Conservation (phyloP, 1,284 basidiomycete genomes). For the Naganishia albida region DNA sequence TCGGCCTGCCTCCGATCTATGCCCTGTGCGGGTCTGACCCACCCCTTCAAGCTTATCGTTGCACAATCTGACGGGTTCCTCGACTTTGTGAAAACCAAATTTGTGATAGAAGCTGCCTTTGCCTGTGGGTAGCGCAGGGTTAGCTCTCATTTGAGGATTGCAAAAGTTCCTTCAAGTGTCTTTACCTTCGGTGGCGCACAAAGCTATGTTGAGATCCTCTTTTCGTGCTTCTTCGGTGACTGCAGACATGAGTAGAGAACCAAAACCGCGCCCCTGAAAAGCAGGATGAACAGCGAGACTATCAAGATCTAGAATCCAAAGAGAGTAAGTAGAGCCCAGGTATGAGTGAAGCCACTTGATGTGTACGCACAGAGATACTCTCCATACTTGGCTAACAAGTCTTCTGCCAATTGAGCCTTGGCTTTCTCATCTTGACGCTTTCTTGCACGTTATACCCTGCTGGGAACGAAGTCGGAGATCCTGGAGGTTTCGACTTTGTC, state of each 20-base stretch:
- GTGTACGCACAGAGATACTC: background rate
- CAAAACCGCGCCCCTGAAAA: background rate
- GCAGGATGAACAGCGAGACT: background rate
- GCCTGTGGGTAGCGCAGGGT: background rate
- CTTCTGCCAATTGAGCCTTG: slow-evolving; percentile 8
- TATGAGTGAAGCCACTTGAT: no score
- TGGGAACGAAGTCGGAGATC: background rate
- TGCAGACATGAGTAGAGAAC: background rate
- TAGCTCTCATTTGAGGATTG: background rate
- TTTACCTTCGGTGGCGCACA: background rate
- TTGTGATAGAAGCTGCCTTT: background rate
- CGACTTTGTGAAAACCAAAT: slow-evolving; percentile 6
- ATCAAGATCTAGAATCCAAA: background rate
- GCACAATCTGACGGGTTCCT: background rate
- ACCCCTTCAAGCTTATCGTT: slow-evolving; percentile 1
- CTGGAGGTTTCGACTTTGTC: background rate
- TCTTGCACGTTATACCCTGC: background rate
- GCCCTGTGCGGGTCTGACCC: no score
- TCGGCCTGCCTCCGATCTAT: no score
- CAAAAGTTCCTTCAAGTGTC: no score
- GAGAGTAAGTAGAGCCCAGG: background rate
- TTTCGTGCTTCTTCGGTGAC: background rate
- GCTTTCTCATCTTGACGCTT: background rate
- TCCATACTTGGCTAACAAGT: slow-evolving; percentile 1
- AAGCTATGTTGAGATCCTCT: background rate